A percentile compares a stretch with the other conserved stretches of the same genome.
Conservation (phyloP, 805 yeast genomes). For the Myxozyma mucilagina region DNA sequence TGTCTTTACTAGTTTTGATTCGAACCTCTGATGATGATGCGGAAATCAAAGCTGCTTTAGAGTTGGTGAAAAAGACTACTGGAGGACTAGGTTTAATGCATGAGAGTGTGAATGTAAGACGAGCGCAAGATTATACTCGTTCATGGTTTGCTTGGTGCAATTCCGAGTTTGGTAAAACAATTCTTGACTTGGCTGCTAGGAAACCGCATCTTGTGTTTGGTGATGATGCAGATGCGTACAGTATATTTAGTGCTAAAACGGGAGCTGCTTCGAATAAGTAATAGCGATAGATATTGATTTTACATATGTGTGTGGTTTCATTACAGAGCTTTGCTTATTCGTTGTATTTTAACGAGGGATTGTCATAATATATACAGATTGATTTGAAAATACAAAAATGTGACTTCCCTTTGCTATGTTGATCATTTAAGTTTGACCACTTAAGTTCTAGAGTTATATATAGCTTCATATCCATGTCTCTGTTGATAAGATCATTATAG, state of each 20-base stretch:
- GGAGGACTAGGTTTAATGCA: slow-evolving; percentile 80
- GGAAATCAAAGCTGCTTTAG: slow-evolving; percentile 58
- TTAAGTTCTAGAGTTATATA: no score
- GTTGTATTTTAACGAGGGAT: no score
- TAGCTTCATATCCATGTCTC: no score
- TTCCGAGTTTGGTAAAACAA: slow-evolving; percentile 85
- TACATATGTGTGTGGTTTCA: no score
- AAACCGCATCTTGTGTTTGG: slow-evolving; percentile 73
- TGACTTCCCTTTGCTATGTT: no score
- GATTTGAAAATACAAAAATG: no score
- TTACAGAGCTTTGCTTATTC: no score
- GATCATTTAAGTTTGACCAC: no score
- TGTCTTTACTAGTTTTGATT: slow-evolving; percentile 74
- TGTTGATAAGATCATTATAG: no score
- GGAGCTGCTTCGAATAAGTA: background rate
- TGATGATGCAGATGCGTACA: slow-evolving; percentile 30
- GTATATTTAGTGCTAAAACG: background rate
- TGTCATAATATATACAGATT: no score
- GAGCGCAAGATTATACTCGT: slow-evolving; percentile 58
- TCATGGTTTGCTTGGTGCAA: slow-evolving; percentile 97
- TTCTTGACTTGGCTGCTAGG: slow-evolving; percentile 68
- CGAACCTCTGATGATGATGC: slow-evolving; percentile 72
- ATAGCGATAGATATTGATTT: background rate
- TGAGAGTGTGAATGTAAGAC: slow-evolving; percentile 71
- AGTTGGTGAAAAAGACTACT: slow-evolving; percentile 59